Conservation (phyloP, 805 yeast genomes). For the Candida vartiovaarae region DNA sequence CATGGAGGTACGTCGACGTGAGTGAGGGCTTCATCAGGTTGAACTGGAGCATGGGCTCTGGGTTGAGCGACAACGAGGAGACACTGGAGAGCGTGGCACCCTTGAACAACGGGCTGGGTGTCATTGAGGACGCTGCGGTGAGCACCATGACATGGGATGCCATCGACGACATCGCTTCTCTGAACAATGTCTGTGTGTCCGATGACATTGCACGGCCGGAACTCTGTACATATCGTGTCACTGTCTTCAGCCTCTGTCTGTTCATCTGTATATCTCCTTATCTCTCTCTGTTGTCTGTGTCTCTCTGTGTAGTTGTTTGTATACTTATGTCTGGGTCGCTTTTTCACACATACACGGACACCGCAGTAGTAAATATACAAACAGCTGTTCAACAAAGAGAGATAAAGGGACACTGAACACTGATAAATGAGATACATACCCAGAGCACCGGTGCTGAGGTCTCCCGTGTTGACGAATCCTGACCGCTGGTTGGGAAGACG, state of each 20-base stretch:
- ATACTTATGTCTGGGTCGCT: too few species aligned
- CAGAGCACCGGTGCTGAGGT: conserved; percentile 3
- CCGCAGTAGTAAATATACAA: too few species aligned
- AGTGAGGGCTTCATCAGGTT: conserved; percentile 82
- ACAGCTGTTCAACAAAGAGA: too few species aligned
- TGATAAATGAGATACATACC: conserved; percentile 3
- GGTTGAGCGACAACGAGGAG: conserved; percentile 71
- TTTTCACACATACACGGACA: too few species aligned
- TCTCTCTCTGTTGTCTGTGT: too few species aligned
- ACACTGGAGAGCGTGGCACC: conserved; percentile 88
- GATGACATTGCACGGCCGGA: too few species aligned
- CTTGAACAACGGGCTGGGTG: conserved; percentile 27
- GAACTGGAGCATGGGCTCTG: conserved; percentile 75
- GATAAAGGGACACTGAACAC: too few species aligned
- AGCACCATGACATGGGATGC: conserved; percentile 52
- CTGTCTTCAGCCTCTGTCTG: too few species aligned
- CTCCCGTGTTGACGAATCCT: conserved; percentile 8
- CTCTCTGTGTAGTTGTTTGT: too few species aligned
- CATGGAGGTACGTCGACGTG: conserved; percentile 62
- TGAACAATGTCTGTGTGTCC: conserved; percentile 16
- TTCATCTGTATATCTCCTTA: too few species aligned
- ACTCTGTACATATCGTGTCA: too few species aligned
- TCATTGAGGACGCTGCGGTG: conserved; percentile 38
- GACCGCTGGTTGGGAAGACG: too few species aligned
- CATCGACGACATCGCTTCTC: conserved; percentile 38